Evolutionary conservation across 2,329 filamentous ascomycete species (phyloP).

Genomic region (Podosphaera xanthii): DNA sequence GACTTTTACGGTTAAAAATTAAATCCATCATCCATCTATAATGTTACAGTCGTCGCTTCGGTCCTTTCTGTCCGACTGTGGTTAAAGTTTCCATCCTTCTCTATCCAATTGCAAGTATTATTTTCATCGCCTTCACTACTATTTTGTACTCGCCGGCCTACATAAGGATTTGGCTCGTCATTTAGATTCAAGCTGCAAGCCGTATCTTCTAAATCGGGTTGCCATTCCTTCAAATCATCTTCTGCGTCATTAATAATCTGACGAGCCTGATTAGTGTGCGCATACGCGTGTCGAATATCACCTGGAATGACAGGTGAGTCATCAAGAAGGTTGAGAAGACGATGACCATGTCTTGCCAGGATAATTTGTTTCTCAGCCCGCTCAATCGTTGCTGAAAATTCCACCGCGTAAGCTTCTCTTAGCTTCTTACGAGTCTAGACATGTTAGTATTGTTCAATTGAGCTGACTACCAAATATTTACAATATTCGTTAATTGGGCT

Average conservation of each 20-base stretch:
- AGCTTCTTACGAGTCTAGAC: conserved; percentile 74
- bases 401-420: conserved; percentile 78
- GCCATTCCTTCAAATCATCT: conserved; percentile 63
- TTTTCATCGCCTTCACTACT: background rate
- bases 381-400: conserved; percentile 81
- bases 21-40: no score
- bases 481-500: conserved; percentile 85
- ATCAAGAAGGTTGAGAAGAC: conserved; percentile 66
- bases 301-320: conserved; percentile 78
- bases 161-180: background rate
- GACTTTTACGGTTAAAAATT: no score
- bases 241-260: conserved; percentile 86
- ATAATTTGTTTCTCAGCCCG: conserved; percentile 93
- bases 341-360: conserved; percentile 71
- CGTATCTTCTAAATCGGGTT: conserved; percentile 14
- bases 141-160: background rate
- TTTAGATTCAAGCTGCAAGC: conserved; percentile 2
- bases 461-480: conserved; percentile 23
- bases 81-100: background rate
- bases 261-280: conserved; percentile 41
- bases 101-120: background rate
- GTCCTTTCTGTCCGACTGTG: no score
- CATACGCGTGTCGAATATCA: conserved; percentile 48
- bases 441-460: conserved; percentile 1
- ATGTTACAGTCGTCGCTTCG: no score